Evolutionary conservation across 2,329 filamentous ascomycete species (phyloP), one percentile per base, ranked within the genome.

Genomic region (Claviceps africana): DNA sequence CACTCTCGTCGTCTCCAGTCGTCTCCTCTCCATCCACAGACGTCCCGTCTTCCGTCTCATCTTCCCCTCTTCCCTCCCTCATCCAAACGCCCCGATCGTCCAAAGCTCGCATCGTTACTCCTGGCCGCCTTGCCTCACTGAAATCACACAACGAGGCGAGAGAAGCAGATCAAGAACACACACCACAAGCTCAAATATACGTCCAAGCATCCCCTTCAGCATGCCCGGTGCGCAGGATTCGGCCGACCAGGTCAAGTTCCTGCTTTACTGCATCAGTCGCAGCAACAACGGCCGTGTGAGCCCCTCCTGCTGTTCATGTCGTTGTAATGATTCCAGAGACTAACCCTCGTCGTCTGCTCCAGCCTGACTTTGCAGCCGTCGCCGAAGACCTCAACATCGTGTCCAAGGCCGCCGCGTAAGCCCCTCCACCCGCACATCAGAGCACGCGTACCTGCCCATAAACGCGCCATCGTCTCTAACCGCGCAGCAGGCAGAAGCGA

Each of bases 391-490:
- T 81, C 43, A 67, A 65, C 22, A 83, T 87, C 39, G 72, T 82
- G 35, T 72, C 68, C 64, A 85, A 84, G 66, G 82, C 76, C 15
- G 84, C 84, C 22, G 83, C 83, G 84, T 87, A 75, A 74, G 83
- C 76, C 19, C 19, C 10, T n/a, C 3, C n/a, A 13, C 25, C 25
- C 22, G 0, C 8, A n/a, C 1, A 46, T 5, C 35, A 35, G n/a
- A 33, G 39, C 40, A 25, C 11, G 22, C 50, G 17, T n/a, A 2
- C 4, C 19, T 11, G 7, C 4, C 21, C 21, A 2, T 3, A n/a
- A 17, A 25, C 3, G 5, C 25, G 25, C 1, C 10, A 30, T 33
- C 15, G n/a, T 21, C 2, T 13, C 51, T 43, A 3, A 37, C 31
- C 15, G 4, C 37, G 10, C 30, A 10, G 55, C 60, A 86, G 83